These are phyloP conservation scores for Cladosporium sp. DNA, from an alignment of 2,329 filamentous ascomycete species.

Conservation along the genomic window DNA sequence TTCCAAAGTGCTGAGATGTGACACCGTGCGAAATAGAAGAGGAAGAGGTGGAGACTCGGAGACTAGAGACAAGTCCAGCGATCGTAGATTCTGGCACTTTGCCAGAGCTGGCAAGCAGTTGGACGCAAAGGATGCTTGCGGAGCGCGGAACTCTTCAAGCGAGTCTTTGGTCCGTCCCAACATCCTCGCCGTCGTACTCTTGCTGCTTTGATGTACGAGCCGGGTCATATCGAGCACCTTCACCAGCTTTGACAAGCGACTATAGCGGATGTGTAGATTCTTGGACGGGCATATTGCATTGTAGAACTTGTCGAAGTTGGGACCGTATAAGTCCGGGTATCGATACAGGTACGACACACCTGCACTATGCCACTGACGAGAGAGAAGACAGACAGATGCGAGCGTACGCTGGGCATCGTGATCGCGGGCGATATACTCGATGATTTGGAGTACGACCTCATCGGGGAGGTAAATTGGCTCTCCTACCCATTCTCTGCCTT, in stretches of 20 bases:
- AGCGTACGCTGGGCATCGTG: conserved; percentile 50
- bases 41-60: conserved; percentile 53
- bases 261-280: conserved; percentile 51
- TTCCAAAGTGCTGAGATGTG: conserved; percentile 48
- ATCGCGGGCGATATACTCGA: conserved; percentile 45
- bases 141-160: conserved; percentile 59
- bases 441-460: conserved; percentile 56
- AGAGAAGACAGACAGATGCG: conserved; percentile 55
- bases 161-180: conserved; percentile 56
- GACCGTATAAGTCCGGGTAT: conserved; percentile 53
- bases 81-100: conserved; percentile 54
- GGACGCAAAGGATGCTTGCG: conserved; percentile 59
- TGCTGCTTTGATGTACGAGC: conserved; percentile 62
- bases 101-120: conserved; percentile 60
- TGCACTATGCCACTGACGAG: conserved; percentile 59
- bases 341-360: conserved; percentile 56
- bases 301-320: conserved; percentile 57
- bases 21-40: conserved; percentile 54
- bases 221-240: conserved; percentile 54
- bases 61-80: conserved; percentile 57
- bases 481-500: conserved; percentile 26
- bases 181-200: conserved; percentile 59
- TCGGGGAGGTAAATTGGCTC: conserved; percentile 51
- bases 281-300: conserved; percentile 57
- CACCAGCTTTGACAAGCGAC: conserved; percentile 54